A percentile compares a stretch with the other conserved stretches of the same genome.
Conservation (phyloP, 306 rosid species). For the Vigna trinervia region DNA sequence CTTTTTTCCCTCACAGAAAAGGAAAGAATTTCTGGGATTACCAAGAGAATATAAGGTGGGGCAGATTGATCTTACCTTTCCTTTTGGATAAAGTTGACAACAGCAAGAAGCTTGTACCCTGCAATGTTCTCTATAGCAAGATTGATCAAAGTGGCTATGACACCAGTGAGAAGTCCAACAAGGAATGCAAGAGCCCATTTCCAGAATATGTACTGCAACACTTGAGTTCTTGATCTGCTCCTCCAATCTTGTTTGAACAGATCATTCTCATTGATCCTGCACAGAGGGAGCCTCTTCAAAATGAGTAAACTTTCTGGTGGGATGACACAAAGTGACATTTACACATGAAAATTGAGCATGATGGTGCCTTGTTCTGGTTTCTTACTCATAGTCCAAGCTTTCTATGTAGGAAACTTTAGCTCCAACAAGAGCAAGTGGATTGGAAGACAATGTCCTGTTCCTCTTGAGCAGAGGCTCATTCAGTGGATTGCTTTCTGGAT, state of each 20-base stretch:
- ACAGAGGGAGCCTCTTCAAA: constrained; percentile 27
- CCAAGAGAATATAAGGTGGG: background rate
- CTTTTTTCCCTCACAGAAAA: background rate
- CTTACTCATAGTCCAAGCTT: constrained; percentile 90
- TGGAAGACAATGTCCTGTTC: constrained; percentile 72
- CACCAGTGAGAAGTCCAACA: constrained; percentile 85
- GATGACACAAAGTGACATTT: background rate
- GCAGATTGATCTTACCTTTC: constrained; percentile 56
- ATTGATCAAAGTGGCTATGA: constrained; percentile 84
- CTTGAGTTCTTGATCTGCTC: constrained; percentile 78
- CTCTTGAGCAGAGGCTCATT: constrained; percentile 68
- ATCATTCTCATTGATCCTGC: constrained; percentile 94
- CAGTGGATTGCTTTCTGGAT: constrained; percentile 70
- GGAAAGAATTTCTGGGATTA: background rate
- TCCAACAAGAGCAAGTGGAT: constrained; percentile 80
- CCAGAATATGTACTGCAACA: constrained; percentile 70
- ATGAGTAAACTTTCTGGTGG: constrained; percentile 13
- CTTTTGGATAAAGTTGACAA: constrained; percentile 52
- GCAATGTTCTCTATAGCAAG: constrained; percentile 90
- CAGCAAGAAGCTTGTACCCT: constrained; percentile 80
- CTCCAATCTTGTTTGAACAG: constrained; percentile 94
- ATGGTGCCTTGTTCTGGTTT: constrained; percentile 6
- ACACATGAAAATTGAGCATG: constrained; percentile 19
- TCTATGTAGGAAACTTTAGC: constrained; percentile 81
- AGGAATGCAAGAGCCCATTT: constrained; percentile 83